phyloP scores from a whole-genome alignment of 148 eudicot species.

The Rhododendron henanense region DNA sequence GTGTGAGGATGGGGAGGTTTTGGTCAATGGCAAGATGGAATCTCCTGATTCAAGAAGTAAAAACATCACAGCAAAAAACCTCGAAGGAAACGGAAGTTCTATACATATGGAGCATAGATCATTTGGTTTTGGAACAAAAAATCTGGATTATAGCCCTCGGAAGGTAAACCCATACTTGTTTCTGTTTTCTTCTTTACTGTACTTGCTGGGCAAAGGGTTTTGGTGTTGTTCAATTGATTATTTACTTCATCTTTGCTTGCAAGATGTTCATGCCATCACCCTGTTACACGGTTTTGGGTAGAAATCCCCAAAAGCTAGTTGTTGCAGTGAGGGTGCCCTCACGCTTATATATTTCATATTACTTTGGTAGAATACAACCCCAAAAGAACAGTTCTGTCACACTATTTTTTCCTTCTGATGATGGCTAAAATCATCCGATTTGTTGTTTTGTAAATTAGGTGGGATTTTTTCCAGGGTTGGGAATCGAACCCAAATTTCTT shows the following conservation, averaged over 20 bases:
- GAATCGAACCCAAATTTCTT: neutral
- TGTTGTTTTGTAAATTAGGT: neutral
- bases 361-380: neutral
- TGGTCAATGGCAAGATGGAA: constrained; percentile 44
- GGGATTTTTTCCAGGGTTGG: neutral
- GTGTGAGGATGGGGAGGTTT: constrained; percentile 35
- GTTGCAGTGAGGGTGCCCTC: neutral
- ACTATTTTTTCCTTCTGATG: neutral
- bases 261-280: neutral
- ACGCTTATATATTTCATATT: neutral
- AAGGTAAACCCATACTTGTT: constrained; percentile 44
- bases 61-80: constrained; percentile 32
- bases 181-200: neutral
- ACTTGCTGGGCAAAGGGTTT: neutral
- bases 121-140: constrained; percentile 57
- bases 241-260: neutral
- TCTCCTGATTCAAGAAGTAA: constrained; percentile 39
- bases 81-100: constrained; percentile 51
- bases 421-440: neutral
- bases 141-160: constrained; percentile 39
- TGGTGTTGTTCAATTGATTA: neutral
- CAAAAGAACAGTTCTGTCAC: neutral
- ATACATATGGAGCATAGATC: constrained; percentile 42
- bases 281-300: neutral
- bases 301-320: neutral